These are phyloP conservation scores for Carpinus viminea DNA, from an alignment of 306 rosid species.

Conservation along the genomic window DNA sequence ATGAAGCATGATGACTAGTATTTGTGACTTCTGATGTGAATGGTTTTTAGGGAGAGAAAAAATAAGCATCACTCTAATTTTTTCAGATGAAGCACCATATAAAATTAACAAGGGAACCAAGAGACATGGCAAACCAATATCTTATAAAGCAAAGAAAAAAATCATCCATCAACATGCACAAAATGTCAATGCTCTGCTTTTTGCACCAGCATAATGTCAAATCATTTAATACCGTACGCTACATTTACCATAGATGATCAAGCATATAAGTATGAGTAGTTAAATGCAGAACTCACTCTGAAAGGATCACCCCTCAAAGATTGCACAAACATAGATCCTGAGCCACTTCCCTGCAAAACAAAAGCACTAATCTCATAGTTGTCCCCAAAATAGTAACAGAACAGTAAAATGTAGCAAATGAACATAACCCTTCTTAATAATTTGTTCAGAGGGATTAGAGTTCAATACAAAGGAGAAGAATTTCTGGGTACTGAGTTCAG, in stretches of 20 bases:
- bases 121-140: background rate
- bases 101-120: background rate
- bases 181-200: background rate
- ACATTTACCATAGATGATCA: constrained; percentile 20
- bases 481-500: too few relatives aligned
- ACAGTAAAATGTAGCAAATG: constrained; percentile 18
- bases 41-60: background rate
- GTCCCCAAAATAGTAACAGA: constrained; percentile 11
- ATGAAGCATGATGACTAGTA: background rate
- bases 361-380: constrained; percentile 11
- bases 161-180: background rate
- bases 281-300: constrained; percentile 53
- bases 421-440: background rate
- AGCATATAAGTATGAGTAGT: constrained; percentile 14
- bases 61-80: background rate
- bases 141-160: background rate
- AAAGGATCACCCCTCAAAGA: constrained; percentile 94
- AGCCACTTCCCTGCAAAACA: constrained; percentile 61
- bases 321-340: constrained; percentile 77
- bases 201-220: background rate
- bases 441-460: background rate
- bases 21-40: background rate
- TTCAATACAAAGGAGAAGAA: background rate
- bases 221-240: background rate
- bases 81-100: background rate